phyloP scores from a whole-genome alignment of 495 filamentous ascomycete genomes.

The Umbilicaria muhlenbergii region DNA sequence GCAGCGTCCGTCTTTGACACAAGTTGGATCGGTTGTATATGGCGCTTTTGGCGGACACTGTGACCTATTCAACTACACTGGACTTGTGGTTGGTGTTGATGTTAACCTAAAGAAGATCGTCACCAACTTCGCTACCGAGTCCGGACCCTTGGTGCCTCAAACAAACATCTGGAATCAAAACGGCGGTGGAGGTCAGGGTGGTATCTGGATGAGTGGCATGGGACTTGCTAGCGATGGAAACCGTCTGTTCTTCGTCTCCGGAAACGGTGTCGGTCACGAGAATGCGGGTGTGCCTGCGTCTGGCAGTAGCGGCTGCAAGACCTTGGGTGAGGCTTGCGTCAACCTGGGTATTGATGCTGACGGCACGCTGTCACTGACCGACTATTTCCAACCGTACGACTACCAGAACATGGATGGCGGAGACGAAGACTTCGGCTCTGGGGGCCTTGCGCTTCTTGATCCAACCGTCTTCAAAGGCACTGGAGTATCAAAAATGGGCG shows the following conservation, averaged over 20 bases:
- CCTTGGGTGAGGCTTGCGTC: constrained; percentile 23
- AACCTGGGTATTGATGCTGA: neutral
- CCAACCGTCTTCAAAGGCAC: constrained; percentile 20
- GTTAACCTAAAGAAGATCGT: constrained; percentile 16
- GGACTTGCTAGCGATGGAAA: constrained; percentile 22
- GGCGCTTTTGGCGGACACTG: constrained; percentile 31
- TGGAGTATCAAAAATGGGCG: constrained; percentile 22
- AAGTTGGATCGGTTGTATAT: constrained; percentile 17
- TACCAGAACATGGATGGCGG: constrained; percentile 25
- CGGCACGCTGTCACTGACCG: constrained; percentile 20
- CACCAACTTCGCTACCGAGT: constrained; percentile 20
- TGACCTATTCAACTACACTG: constrained; percentile 31
- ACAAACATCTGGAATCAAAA: constrained; percentile 11
- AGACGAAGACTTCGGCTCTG: constrained; percentile 26
- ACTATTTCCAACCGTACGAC: constrained; percentile 30
- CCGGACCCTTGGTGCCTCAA: constrained; percentile 15
- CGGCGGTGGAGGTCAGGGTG: constrained; percentile 23
- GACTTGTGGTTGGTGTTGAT: constrained; percentile 21
- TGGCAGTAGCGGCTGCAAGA: constrained; percentile 17
- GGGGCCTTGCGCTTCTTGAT: constrained; percentile 24
- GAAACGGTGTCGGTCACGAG: constrained; percentile 25
- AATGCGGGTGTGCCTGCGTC: constrained; percentile 21
- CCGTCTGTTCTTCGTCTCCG: constrained; percentile 25
- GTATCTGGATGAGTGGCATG: constrained; percentile 30
- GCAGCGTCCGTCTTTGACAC: constrained; percentile 22